Conservation (phyloP, 345 rosid species). For the Microthlaspi erraticum region DNA sequence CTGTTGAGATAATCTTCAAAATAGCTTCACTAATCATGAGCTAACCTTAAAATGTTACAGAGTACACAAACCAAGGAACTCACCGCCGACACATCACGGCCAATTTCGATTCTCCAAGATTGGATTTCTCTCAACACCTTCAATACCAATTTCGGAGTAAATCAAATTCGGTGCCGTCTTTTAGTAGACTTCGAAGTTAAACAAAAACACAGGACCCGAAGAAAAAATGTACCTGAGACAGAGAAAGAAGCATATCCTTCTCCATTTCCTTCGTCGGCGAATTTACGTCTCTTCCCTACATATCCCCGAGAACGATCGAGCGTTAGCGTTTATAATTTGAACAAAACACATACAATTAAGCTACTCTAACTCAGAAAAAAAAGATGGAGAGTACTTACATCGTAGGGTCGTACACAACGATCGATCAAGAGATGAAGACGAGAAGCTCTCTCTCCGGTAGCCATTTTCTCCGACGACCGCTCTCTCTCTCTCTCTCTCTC, state of each 20-base stretch:
- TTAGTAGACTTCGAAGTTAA: neutral
- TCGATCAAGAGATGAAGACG: constrained; percentile 56
- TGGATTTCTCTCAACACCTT: constrained; percentile 60
- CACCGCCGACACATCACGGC: constrained; percentile 37
- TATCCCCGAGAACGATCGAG: neutral
- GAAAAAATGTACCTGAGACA: constrained; percentile 54
- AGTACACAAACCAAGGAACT: constrained; percentile 6
- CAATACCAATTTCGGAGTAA: neutral
- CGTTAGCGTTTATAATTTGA: constrained; percentile 22
- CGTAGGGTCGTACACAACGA: constrained; percentile 45
- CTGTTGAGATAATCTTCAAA: constrained; percentile 38
- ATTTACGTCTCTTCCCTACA: constrained; percentile 45
- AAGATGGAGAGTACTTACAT: constrained; percentile 41
- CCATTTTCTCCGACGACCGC: constrained; percentile 44
- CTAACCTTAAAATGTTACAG: neutral
- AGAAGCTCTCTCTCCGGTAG: constrained; percentile 31
- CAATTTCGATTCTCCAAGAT: constrained; percentile 47
- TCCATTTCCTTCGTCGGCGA: constrained; percentile 48
- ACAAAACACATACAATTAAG: neutral
- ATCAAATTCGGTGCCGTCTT: neutral
- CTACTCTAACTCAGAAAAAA: neutral
- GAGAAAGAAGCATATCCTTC: constrained; percentile 57
- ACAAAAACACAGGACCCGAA: neutral
- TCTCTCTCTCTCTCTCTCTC: constrained; percentile 23
- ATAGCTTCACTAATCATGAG: constrained; percentile 20